Conservation (phyloP, 1,139 yeast species). For the Candida buenavistaensis region DNA sequence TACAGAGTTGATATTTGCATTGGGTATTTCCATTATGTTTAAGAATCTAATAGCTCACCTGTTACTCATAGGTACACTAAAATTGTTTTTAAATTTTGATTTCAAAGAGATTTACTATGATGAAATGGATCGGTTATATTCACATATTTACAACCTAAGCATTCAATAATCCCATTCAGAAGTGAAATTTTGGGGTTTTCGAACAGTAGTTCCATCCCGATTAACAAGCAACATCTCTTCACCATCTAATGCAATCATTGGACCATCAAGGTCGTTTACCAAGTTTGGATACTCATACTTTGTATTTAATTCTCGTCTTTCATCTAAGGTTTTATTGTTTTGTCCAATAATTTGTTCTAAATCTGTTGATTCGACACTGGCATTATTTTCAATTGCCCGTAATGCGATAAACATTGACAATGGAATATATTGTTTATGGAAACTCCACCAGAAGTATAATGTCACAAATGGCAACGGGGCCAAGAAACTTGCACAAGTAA, state of each 20-base stretch:
- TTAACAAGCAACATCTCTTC: constrained; percentile 62
- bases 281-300: constrained; percentile 78
- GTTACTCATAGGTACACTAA: neutral
- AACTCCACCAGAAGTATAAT: constrained; percentile 70
- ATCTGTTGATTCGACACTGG: constrained; percentile 12
- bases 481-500: constrained; percentile 66
- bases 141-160: neutral
- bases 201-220: constrained; percentile 47
- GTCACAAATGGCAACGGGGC: constrained; percentile 76
- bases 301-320: constrained; percentile 63
- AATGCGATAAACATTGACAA: constrained; percentile 83
- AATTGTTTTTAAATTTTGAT: constrained; percentile 1
- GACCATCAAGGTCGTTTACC: constrained; percentile 72
- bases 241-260: constrained; percentile 71
- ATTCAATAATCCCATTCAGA: constrained; percentile 15
- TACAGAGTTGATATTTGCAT: constrained; percentile 1
- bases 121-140: constrained; percentile 3
- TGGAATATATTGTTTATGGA: constrained; percentile 79
- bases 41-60: neutral
- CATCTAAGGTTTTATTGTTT: constrained; percentile 54
- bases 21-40: constrained; percentile 1
- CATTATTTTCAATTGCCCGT: constrained; percentile 42
- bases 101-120: constrained; percentile 1
- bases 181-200: constrained; percentile 17
- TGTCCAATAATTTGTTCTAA: constrained; percentile 11